Base-by-base conservation (phyloP, 1,139 yeast genomes). In the Spathaspora sp. region DNA sequence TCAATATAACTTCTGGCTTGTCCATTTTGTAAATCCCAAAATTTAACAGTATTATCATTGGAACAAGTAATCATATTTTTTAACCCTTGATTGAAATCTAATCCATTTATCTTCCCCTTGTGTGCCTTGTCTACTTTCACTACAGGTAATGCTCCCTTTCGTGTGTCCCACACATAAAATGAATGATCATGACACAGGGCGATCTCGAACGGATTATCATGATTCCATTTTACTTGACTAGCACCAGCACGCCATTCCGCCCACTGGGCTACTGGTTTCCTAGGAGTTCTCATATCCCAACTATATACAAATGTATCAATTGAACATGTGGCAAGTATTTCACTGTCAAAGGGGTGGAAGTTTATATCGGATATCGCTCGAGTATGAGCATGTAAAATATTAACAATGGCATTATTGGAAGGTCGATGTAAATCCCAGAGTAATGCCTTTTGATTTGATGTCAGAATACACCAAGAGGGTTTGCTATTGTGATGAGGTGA, bases 191-290 rank as follows among this genome's bases (percentile, higher is more conserved):
- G 99, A 20, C 95, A 77, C 1, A 95, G 84, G 0, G 97, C 97
- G 29, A 93, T 62, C 40, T 90, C 79, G 58, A 84, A 78, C 1
- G 90, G 82, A 57, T 91, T 85, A 43, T 76, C 73, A 53, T 82
- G 82, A 60, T 86, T 89, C 98, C 98, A 93, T 63, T 91, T 90
- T 13, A 90, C 97, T 62, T 91, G 98, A 0, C 95, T 83, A 1
- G 97, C 95, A 1, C 95, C 95, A 0, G 97, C 95, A 49, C 89
- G 72, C 95, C 97, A 93, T 59, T 91, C 97, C 6, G 97, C 90
- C 71, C 89, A 90, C 43, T 84, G 79, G 46, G 79, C 78, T 2
- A 81, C 84, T 0, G 98, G 96, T 47, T 76, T 70, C 20, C 78
- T 57, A 0, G 97, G 91, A 9, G 84, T 74, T 50, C 99, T 73